Evolutionary conservation across 495 filamentous ascomycete species (phyloP).

Genomic region (Halenospora varia): DNA sequence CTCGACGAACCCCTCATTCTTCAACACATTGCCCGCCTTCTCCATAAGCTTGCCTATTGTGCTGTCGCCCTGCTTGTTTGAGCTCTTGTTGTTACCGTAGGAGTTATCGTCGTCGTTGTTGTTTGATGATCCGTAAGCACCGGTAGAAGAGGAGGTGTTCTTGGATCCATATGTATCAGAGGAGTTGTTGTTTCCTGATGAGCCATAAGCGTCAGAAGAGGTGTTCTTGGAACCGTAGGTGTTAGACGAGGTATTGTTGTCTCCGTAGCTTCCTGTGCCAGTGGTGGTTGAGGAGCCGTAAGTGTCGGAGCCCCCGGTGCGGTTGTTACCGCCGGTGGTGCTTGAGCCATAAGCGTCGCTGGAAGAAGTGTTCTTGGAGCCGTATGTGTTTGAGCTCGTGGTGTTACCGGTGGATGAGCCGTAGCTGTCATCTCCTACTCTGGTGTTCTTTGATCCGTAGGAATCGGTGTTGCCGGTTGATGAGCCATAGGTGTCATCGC

Average conservation of each 20-base stretch:
- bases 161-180: constrained; percentile 20
- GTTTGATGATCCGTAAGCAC: not conserved
- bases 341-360: not conserved
- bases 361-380: not conserved
- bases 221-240: not conserved
- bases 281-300: constrained; percentile 3
- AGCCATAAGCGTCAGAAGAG: constrained; percentile 22
- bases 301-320: not conserved
- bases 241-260: not conserved
- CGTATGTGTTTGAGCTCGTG: not conserved
- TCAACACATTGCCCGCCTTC: constrained; percentile 36
- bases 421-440: not conserved
- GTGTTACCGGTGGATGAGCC: not conserved
- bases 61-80: constrained; percentile 26
- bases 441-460: not conserved
- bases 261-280: not conserved
- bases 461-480: not conserved
- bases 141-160: constrained; percentile 22
- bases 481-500: no score
- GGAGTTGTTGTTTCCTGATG: constrained; percentile 10
- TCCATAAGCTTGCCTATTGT: constrained; percentile 41
- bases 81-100: constrained; percentile 11
- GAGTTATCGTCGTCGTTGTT: constrained; percentile 19
- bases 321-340: not conserved
- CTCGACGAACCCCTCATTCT: constrained; percentile 30